These are phyloP conservation scores for Juncus inflexus DNA, from an alignment of 176 grass and related monocot genomes.

Conservation along the genomic window DNA sequence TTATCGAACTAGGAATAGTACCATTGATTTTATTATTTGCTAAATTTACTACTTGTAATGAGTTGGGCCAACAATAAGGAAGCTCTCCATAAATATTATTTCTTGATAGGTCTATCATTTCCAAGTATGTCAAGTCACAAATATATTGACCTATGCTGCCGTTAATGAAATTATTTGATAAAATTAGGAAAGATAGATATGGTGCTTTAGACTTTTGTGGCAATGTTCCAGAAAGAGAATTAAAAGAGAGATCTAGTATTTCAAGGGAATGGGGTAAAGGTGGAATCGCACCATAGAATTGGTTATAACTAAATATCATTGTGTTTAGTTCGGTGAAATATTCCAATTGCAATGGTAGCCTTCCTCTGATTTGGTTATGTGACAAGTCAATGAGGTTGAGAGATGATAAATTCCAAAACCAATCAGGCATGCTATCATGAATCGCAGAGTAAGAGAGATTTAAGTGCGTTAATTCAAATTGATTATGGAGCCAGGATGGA, in stretches of 20 bases:
- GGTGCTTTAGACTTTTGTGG: background rate
- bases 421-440: conserved; percentile 1
- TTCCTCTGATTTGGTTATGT: background rate
- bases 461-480: background rate
- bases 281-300: conserved; percentile 39
- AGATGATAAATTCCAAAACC: conserved; percentile 9
- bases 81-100: conserved; percentile 30
- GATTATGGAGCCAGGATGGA: conserved; percentile 7
- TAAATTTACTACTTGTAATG: conserved; percentile 27
- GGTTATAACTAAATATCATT: background rate
- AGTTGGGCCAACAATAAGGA: conserved; percentile 16
- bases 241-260: background rate
- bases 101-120: background rate
- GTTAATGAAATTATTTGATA: background rate
- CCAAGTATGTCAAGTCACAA: conserved; percentile 24
- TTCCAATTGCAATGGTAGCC: background rate
- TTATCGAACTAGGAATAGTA: conserved; percentile 33
- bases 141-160: conserved; percentile 4
- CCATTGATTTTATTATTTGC: conserved; percentile 43
- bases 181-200: background rate
- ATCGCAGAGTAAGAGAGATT: background rate
- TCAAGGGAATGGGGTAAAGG: background rate
- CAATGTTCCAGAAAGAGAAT: background rate
- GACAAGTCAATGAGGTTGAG: background rate
- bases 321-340: background rate